Evolutionary conservation across 495 filamentous ascomycete genomes (phyloP).

Genomic region (Aspergillus carlsbadensis): DNA sequence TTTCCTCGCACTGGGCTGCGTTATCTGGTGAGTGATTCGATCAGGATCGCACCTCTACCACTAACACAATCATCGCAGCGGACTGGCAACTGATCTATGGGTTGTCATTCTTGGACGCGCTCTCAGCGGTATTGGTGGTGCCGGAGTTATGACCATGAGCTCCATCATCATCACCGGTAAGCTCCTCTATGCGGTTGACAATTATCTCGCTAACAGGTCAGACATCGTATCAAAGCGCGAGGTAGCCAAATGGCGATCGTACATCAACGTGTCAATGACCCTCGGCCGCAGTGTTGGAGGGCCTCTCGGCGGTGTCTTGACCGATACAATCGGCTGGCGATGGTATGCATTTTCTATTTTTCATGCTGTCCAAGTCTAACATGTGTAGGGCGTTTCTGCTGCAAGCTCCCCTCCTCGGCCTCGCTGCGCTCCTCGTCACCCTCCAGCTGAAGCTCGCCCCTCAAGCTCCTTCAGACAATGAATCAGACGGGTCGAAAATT

Average conservation of each 20-base stretch:
- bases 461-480: slow-evolving; percentile 12
- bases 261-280: slow-evolving; percentile 64
- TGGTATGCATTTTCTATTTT: slow-evolving; percentile 39
- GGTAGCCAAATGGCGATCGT: slow-evolving; percentile 64
- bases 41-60: too few species aligned
- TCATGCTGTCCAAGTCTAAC: neutral
- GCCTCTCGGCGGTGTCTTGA: slow-evolving; percentile 61
- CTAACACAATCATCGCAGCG: slow-evolving; percentile 34
- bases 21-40: slow-evolving; percentile 31
- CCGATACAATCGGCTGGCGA: slow-evolving; percentile 66
- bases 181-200: neutral
- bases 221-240: slow-evolving; percentile 67
- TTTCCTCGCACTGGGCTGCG: slow-evolving; percentile 42
- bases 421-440: slow-evolving; percentile 51
- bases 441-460: slow-evolving; percentile 40
- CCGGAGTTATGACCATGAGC: slow-evolving; percentile 56
- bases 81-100: slow-evolving; percentile 48
- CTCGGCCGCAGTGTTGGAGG: slow-evolving; percentile 64
- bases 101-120: slow-evolving; percentile 56
- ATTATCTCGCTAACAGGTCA: slow-evolving; percentile 5
- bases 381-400: slow-evolving; percentile 57
- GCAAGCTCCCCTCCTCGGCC: slow-evolving; percentile 53
- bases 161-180: slow-evolving; percentile 61
- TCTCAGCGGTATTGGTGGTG: slow-evolving; percentile 59
- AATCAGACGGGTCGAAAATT: slow-evolving; percentile 19